Conservation (phyloP, 805 yeast genomes). For the Diddensiella caesifluorescens region DNA sequence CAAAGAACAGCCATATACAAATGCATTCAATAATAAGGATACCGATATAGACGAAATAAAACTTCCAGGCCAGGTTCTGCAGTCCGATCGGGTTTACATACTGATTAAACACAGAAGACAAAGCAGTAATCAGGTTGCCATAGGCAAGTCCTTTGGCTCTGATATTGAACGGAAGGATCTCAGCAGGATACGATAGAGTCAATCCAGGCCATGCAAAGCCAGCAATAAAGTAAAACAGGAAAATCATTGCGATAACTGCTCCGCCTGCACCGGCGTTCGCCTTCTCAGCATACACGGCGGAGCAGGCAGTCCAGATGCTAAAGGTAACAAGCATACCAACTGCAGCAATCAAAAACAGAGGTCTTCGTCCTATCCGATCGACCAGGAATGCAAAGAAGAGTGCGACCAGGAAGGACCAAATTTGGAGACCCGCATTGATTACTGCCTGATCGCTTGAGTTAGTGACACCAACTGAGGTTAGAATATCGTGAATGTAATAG, state of each 20-base stretch:
- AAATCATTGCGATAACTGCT: constrained; percentile 40
- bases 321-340: constrained; percentile 14
- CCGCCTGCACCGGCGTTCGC: constrained; percentile 1
- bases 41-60: constrained; percentile 35
- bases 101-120: constrained; percentile 21
- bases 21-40: constrained; percentile 27
- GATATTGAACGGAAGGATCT: constrained; percentile 72
- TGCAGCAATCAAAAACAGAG: constrained; percentile 11
- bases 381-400: constrained; percentile 14
- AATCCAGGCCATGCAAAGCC: constrained; percentile 90
- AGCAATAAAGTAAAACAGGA: constrained; percentile 70
- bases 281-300: not conserved
- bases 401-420: constrained; percentile 12
- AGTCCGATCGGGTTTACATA: constrained; percentile 38
- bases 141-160: constrained; percentile 78
- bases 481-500: constrained; percentile 47
- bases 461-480: constrained; percentile 50
- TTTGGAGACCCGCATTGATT: constrained; percentile 15
- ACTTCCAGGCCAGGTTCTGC: constrained; percentile 39
- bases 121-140: not conserved
- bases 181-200: constrained; percentile 80
- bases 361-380: constrained; percentile 14
- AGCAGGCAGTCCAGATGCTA: constrained; percentile 7
- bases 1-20: constrained; percentile 34
- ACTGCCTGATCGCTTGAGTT: constrained; percentile 15